phyloP scores from a whole-genome alignment of 192 early-diverging fungal species.

The Lunasporangiospora selenospora region DNA sequence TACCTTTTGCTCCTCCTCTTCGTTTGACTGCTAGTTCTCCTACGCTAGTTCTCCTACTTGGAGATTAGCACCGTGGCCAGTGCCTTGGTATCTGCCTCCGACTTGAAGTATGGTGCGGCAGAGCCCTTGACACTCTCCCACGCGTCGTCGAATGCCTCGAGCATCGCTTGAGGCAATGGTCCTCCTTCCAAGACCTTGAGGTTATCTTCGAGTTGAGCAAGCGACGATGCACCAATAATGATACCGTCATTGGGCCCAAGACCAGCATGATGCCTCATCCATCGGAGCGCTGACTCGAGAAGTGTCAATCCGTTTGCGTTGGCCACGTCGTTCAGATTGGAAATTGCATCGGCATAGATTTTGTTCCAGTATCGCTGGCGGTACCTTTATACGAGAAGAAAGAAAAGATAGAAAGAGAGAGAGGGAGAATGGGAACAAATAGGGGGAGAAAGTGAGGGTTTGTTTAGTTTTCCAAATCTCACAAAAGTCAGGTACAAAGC shows the following conservation, averaged over 20 bases:
- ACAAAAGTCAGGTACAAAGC: too few species aligned
- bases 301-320: slow-evolving; percentile 29
- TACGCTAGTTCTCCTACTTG: too few species aligned
- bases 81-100: neutral
- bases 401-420: neutral
- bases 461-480: too few species aligned
- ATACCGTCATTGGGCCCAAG: slow-evolving; percentile 41
- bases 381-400: slow-evolving; percentile 18
- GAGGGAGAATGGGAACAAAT: neutral
- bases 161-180: slow-evolving; percentile 55
- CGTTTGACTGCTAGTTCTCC: too few species aligned
- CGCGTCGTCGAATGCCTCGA: slow-evolving; percentile 64
- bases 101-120: slow-evolving; percentile 43
- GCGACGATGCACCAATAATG: slow-evolving; percentile 47
- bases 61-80: neutral
- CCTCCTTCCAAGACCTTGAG: slow-evolving; percentile 57
- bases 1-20: too few species aligned
- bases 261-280: slow-evolving; percentile 51
- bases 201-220: slow-evolving; percentile 51
- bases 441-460: neutral
- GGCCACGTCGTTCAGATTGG: slow-evolving; percentile 32
- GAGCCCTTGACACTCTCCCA: slow-evolving; percentile 56
- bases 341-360: slow-evolving; percentile 60
- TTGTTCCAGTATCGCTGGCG: slow-evolving; percentile 56
- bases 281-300: slow-evolving; percentile 46